Conservation (phyloP, 192 early-diverging fungal species). For the Coemansia asiatica region DNA sequence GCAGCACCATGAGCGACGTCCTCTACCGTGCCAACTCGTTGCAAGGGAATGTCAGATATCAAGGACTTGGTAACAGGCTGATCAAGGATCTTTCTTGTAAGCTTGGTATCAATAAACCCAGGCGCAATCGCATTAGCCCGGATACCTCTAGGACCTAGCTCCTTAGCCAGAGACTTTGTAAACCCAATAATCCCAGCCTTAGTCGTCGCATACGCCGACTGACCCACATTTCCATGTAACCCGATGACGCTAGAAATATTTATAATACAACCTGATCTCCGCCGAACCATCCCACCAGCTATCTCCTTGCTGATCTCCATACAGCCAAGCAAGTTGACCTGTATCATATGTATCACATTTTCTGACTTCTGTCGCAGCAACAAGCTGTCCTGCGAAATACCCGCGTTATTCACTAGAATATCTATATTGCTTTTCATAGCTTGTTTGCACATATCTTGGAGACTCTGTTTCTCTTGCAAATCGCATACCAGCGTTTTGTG, state of each 20-base stretch:
- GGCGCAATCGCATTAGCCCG: conserved; percentile 84
- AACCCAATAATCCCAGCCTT: conserved; percentile 87
- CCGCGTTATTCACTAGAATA: conserved; percentile 39
- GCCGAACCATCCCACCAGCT: conserved; percentile 9
- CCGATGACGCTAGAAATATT: conserved; percentile 85
- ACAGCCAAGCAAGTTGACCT: conserved; percentile 70
- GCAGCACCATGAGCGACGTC: conserved; percentile 44
- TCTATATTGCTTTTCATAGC: neutral
- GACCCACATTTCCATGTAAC: conserved; percentile 36
- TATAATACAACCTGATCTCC: conserved; percentile 65
- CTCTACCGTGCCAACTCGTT: conserved; percentile 14
- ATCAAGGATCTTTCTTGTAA: conserved; percentile 16
- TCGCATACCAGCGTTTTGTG: conserved; percentile 15
- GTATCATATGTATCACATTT: conserved; percentile 60
- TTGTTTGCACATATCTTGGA: neutral
- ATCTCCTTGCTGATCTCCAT: conserved; percentile 61
- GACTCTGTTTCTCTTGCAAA: conserved; percentile 8
- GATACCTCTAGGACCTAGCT: conserved; percentile 69
- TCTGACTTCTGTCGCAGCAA: conserved; percentile 46
- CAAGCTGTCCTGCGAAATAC: conserved; percentile 61
- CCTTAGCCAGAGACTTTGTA: conserved; percentile 79
- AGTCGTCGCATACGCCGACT: conserved; percentile 74
- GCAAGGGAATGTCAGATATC: conserved; percentile 28
- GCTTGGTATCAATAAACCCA: conserved; percentile 77
- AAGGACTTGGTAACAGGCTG: conserved; percentile 18